Conservation (phyloP, 2,329 filamentous ascomycete species). For the Neonectria magnoliae region DNA sequence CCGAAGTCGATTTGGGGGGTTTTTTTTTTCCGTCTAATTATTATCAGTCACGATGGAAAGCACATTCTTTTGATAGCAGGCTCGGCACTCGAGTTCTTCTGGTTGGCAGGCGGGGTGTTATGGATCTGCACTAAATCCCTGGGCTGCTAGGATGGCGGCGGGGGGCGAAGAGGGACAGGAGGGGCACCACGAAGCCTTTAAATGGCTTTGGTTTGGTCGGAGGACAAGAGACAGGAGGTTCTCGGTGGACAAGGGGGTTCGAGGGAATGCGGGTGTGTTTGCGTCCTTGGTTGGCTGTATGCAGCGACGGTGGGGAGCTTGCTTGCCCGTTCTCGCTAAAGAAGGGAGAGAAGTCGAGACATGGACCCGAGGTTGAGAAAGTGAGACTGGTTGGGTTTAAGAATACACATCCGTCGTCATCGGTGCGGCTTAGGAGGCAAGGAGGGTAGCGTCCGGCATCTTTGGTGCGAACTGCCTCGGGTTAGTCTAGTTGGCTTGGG, state of each 20-base stretch:
- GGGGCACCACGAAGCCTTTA: neutral
- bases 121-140: neutral
- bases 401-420: conserved; percentile 13
- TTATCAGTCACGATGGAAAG: conserved; percentile 17
- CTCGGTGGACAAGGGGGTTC: neutral
- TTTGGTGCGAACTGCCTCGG: conserved; percentile 1
- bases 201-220: neutral
- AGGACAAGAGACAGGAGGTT: neutral
- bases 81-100: neutral
- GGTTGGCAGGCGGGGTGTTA: conserved; percentile 10
- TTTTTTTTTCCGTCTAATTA: neutral
- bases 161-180: conserved; percentile 2
- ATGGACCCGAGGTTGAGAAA: neutral
- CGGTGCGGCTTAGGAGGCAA: conserved; percentile 1
- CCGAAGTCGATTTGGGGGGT: neutral
- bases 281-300: conserved; percentile 9
- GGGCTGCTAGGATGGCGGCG: conserved; percentile 10
- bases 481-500: neutral
- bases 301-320: neutral
- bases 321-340: neutral
- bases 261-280: neutral
- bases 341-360: neutral
- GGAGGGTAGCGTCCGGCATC: neutral
- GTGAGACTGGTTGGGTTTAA: neutral
- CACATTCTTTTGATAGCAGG: neutral